Conservation (phyloP, 345 rosid genomes). For the Rhodamnia rubescens region DNA sequence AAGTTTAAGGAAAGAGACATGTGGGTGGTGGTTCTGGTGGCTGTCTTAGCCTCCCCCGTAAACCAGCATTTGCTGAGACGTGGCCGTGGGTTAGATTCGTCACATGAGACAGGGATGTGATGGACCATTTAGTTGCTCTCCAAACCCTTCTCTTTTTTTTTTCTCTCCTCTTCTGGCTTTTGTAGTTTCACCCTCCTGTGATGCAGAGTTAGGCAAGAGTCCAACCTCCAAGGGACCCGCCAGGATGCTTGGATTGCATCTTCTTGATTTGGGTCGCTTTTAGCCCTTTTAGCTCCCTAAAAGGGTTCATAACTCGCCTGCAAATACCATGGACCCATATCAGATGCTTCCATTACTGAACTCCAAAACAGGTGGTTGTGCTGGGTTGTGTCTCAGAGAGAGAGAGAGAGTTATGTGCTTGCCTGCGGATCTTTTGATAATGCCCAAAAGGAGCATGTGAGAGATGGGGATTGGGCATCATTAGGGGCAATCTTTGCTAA, state of each 20-base stretch:
- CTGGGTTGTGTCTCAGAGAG: background rate
- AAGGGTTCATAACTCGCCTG: background rate
- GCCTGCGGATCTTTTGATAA: background rate
- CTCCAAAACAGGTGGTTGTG: background rate
- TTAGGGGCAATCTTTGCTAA: background rate
- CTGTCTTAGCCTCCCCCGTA: background rate
- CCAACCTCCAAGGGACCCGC: conserved; percentile 4
- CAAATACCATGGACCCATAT: conserved; percentile 3
- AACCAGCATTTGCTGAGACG: background rate
- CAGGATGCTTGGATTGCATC: background rate
- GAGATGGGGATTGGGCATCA: background rate
- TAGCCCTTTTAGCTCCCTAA: conserved; percentile 11
- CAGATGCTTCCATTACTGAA: background rate
- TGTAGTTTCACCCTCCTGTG: background rate
- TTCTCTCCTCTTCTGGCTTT: background rate
- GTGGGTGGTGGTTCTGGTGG: background rate
- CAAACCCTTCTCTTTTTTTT: conserved; percentile 1
- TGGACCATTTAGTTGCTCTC: conserved; percentile 15
- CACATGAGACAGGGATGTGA: conserved; percentile 16
- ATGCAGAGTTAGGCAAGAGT: conserved; percentile 22
- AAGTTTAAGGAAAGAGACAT: background rate
- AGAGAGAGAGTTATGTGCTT: background rate
- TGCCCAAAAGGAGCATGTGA: background rate
- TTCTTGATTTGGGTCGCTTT: conserved; percentile 12
- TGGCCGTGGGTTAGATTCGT: background rate